Conservation (phyloP, 768 basidiomycete species). For the Amanita brunnescens region DNA sequence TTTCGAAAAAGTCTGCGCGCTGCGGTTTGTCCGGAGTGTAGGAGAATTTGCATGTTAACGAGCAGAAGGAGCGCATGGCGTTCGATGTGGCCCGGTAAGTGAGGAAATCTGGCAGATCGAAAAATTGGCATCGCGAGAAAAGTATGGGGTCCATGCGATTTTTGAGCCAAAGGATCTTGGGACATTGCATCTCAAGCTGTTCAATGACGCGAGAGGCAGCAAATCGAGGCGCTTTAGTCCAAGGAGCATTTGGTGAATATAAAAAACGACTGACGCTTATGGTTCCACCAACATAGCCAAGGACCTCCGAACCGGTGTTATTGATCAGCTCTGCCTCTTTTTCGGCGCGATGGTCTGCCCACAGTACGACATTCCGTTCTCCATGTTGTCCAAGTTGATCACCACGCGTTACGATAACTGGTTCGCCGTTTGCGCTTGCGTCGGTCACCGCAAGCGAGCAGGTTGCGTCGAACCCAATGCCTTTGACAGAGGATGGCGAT, state of each 20-base stretch:
- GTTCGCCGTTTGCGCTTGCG: constrained; percentile 58
- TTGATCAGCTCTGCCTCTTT: constrained; percentile 90
- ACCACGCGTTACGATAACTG: constrained; percentile 68
- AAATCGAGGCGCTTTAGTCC: constrained; percentile 1
- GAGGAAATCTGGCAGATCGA: constrained; percentile 91
- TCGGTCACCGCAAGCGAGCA: constrained; percentile 90
- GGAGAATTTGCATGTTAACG: constrained; percentile 93
- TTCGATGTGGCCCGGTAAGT: constrained; percentile 85
- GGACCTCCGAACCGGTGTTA: constrained; percentile 67
- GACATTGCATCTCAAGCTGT: constrained; percentile 97
- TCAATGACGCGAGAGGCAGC: background rate
- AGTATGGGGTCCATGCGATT: constrained; percentile 65
- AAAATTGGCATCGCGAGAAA: constrained; percentile 76
- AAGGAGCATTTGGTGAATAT: background rate
- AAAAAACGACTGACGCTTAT: constrained; percentile 67
- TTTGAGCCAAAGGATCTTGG: constrained; percentile 96
- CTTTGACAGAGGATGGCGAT: constrained; percentile 58
- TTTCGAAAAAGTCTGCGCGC: constrained; percentile 79
- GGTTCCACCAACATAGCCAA: constrained; percentile 92
- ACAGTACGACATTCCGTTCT: constrained; percentile 83
- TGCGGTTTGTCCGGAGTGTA: constrained; percentile 84
- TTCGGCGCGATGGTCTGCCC: constrained; percentile 96
- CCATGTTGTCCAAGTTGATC: constrained; percentile 52
- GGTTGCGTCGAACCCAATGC: constrained; percentile 92
- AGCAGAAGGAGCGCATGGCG: constrained; percentile 78